These are phyloP conservation scores for Eucalyptus albens DNA, from an alignment of 345 rosid genomes.

Conservation along the genomic window DNA sequence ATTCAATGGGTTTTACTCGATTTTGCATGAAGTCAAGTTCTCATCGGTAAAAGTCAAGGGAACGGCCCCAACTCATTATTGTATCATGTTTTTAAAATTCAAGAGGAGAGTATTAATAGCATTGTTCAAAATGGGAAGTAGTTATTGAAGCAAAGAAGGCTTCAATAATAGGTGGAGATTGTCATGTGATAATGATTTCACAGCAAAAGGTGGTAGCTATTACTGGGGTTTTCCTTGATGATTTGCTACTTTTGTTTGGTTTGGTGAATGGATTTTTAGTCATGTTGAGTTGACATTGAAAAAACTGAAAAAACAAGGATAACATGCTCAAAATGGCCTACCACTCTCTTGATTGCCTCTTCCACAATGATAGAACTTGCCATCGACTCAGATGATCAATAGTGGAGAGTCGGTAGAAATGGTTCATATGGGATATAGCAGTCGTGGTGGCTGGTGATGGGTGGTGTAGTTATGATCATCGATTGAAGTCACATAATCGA, in stretches of 20 bases:
- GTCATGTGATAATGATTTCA: not conserved
- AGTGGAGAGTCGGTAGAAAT: not conserved
- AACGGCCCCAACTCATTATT: not conserved
- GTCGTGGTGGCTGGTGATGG: not conserved
- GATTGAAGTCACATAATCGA: not conserved
- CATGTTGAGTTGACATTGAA: not conserved
- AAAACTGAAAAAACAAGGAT: not conserved
- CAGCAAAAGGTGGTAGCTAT: not conserved
- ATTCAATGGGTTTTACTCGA: not conserved
- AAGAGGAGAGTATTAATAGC: not conserved
- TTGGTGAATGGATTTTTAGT: not conserved
- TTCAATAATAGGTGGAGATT: not conserved
- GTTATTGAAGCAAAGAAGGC: not conserved
- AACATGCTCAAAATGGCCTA: not conserved
- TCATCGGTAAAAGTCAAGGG: not conserved
- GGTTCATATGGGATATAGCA: too few species aligned
- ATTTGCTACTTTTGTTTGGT: not conserved
- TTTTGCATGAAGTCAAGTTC: too few species aligned
- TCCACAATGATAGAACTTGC: not conserved
- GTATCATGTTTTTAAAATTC: not conserved
- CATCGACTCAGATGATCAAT: accelerated
- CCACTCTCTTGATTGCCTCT: not conserved
- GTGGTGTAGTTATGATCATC: accelerated
- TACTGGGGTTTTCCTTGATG: not conserved
- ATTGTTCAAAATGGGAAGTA: not conserved